phyloP scores from a whole-genome alignment of 2,329 filamentous ascomycete species.

The Ophiocordyceps sinensis region DNA sequence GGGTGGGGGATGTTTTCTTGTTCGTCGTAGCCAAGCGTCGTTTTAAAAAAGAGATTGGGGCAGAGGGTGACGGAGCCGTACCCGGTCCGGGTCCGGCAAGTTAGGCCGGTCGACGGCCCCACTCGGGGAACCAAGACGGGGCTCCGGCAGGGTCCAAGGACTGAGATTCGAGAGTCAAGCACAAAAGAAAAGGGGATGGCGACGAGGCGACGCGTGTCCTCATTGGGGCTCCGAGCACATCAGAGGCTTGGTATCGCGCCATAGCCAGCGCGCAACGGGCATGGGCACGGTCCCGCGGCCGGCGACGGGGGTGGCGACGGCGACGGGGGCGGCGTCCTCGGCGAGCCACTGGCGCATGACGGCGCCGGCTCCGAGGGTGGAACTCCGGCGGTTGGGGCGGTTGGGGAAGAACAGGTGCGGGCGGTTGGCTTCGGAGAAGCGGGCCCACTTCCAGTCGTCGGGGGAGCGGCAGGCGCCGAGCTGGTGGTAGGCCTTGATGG shows the following conservation, averaged over 20 bases:
- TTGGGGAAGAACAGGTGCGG: constrained; percentile 9
- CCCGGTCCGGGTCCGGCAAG: too few relatives aligned
- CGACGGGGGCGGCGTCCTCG: constrained; percentile 1
- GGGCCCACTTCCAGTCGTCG: constrained; percentile 12
- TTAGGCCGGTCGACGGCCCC: too few relatives aligned
- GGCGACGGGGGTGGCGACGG: not conserved
- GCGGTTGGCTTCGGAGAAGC: constrained; percentile 9
- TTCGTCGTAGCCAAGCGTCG: too few relatives aligned
- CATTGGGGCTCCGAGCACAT: not conserved
- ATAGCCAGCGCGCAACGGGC: not conserved
- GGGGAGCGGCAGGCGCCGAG: constrained; percentile 9
- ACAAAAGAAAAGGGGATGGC: too few relatives aligned
- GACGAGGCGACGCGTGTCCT: too few relatives aligned
- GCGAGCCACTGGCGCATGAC: constrained; percentile 6
- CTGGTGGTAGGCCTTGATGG: constrained; percentile 8
- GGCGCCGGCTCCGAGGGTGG: constrained; percentile 4
- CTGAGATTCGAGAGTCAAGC: too few relatives aligned
- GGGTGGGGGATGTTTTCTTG: too few relatives aligned
- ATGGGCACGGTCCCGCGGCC: not conserved
- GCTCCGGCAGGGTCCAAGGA: too few relatives aligned
- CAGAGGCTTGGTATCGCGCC: constrained; percentile 1
- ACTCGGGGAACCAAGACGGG: too few relatives aligned
- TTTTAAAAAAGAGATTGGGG: too few relatives aligned
- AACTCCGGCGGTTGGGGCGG: constrained; percentile 9
- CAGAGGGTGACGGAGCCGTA: too few relatives aligned